These are phyloP conservation scores for Cercophora samala DNA, from an alignment of 495 filamentous ascomycete genomes.

Conservation along the genomic window DNA sequence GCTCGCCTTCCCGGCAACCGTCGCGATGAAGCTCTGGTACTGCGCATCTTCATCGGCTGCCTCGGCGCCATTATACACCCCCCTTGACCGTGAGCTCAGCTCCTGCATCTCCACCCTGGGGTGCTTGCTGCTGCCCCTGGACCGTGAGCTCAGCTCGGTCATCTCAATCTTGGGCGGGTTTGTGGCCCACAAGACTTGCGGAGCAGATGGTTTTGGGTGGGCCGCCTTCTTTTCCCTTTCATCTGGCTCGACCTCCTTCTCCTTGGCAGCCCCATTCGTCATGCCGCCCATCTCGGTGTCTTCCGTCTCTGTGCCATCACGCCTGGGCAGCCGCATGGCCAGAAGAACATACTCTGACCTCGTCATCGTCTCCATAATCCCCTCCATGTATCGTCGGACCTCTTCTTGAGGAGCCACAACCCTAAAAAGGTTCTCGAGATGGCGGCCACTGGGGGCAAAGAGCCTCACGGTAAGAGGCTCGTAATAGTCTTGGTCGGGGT, in stretches of 20 bases:
- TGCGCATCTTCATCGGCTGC: neutral
- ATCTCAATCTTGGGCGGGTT: conserved; percentile 32
- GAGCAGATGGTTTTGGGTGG: conserved; percentile 11
- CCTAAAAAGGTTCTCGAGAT: conserved; percentile 68
- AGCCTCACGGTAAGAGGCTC: conserved; percentile 85
- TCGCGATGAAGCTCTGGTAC: neutral
- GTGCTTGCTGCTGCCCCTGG: conserved; percentile 26
- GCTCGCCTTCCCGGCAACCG: neutral
- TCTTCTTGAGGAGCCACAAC: conserved; percentile 78
- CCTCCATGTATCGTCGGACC: conserved; percentile 77
- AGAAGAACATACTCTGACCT: conserved; percentile 66
- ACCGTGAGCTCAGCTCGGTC: conserved; percentile 28
- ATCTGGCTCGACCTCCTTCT: conserved; percentile 24
- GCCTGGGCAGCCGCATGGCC: conserved; percentile 61
- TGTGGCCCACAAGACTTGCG: conserved; percentile 41
- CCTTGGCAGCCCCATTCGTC: conserved; percentile 17
- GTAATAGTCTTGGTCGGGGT: conserved; percentile 70
- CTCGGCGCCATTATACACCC: neutral
- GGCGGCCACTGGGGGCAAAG: conserved; percentile 56
- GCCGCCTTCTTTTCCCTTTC: conserved; percentile 8
- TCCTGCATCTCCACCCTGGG: conserved; percentile 18
- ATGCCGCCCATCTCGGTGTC: conserved; percentile 9
- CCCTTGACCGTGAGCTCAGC: neutral
- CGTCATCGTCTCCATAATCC: conserved; percentile 71
- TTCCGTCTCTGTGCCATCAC: conserved; percentile 31